Evolutionary conservation across 495 filamentous ascomycete species (phyloP).

Genomic region (Annulohypoxylon moriforme): DNA sequence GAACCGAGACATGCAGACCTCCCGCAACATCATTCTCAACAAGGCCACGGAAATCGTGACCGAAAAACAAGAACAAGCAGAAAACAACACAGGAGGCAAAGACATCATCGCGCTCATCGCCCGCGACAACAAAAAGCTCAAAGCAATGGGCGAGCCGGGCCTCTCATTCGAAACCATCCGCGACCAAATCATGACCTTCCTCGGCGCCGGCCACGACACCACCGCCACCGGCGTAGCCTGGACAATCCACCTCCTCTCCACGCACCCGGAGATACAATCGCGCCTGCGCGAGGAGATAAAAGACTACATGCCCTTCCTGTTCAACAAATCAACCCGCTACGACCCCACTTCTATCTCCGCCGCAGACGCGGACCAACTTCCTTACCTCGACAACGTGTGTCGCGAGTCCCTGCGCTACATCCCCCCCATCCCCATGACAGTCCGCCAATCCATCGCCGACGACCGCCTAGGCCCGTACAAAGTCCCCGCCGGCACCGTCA

Average conservation of each 20-base stretch:
- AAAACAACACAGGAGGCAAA: conserved; percentile 53
- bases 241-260: conserved; percentile 51
- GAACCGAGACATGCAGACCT: conserved; percentile 58
- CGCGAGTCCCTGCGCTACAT: conserved; percentile 62
- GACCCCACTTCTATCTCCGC: conserved; percentile 20
- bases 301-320: conserved; percentile 56
- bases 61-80: conserved; percentile 55
- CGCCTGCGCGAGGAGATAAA: conserved; percentile 52
- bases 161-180: conserved; percentile 59
- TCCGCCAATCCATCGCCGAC: conserved; percentile 49
- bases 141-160: conserved; percentile 50
- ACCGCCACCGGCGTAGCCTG: conserved; percentile 53
- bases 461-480: conserved; percentile 46
- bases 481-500: conserved; percentile 47
- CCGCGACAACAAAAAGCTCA: conserved; percentile 52
- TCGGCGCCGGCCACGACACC: conserved; percentile 56
- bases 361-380: conserved; percentile 48
- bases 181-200: conserved; percentile 62
- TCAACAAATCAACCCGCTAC: conserved; percentile 34
- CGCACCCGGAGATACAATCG: conserved; percentile 49
- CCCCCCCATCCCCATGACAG: conserved; percentile 58
- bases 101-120: conserved; percentile 62
- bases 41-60: conserved; percentile 53
- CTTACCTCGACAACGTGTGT: conserved; percentile 60
- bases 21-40: conserved; percentile 54